Evolutionary conservation across 2,329 filamentous ascomycete genomes (phyloP).

Genomic region (Gremmenia infestans): DNA sequence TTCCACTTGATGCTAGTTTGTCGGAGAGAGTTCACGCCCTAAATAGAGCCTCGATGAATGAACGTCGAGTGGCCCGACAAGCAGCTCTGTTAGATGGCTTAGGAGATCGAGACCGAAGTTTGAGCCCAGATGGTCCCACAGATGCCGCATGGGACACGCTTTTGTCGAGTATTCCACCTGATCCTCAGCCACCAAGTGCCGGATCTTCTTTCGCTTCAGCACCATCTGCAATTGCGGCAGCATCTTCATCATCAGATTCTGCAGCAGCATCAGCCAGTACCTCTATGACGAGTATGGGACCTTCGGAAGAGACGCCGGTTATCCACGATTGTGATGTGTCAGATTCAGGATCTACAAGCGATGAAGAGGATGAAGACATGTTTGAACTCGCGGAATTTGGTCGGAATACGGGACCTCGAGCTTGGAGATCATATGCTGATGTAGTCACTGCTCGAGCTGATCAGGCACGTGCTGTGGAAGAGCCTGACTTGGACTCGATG

Average conservation of each 20-base stretch:
- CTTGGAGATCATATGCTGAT: conserved; percentile 27
- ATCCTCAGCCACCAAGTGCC: conserved; percentile 73
- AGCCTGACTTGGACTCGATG: conserved; percentile 51
- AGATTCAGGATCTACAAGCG: conserved; percentile 23
- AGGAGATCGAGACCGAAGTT: conserved; percentile 77
- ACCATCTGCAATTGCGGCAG: conserved; percentile 24
- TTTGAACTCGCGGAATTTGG: conserved; percentile 15
- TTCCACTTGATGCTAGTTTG: conserved; percentile 5
- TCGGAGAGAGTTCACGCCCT: conserved; percentile 16
- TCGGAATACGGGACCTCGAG: conserved; percentile 6
- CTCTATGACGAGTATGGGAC: conserved; percentile 25
- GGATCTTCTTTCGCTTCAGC: conserved; percentile 66
- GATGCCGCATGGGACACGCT: conserved; percentile 71
- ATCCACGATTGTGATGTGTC: conserved; percentile 28
- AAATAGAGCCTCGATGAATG: conserved; percentile 12
- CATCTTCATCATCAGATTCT: conserved; percentile 22
- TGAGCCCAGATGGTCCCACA: conserved; percentile 59
- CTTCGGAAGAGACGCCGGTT: conserved; percentile 11
- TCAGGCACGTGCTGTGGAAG: conserved; percentile 24
- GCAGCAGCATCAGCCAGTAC: conserved; percentile 23
- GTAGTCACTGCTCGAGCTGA: conserved; percentile 27
- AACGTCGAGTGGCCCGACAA: conserved; percentile 6
- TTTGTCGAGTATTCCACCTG: conserved; percentile 72
- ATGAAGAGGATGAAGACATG: conserved; percentile 35
- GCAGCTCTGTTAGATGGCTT: conserved; percentile 58